Evolutionary conservation across 139 green algal genomes (phyloP).

Genomic region (Coccomyxa sp.): DNA sequence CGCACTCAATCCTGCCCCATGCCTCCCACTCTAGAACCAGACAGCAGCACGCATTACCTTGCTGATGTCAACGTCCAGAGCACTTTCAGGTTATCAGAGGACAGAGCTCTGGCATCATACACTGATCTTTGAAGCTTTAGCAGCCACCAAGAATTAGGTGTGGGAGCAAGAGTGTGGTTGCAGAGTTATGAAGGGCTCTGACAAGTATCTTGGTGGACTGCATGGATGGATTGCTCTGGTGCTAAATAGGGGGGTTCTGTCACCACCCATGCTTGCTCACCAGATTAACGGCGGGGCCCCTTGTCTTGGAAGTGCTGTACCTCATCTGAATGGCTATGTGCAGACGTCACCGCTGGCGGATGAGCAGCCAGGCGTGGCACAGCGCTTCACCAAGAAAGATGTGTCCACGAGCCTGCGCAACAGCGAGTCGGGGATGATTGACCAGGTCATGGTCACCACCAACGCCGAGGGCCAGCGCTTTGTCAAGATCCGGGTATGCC

Average conservation of each 20-base stretch:
- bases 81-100: too few species aligned
- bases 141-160: too few species aligned
- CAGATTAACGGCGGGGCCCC: too few species aligned
- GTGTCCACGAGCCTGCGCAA: constrained; percentile 56
- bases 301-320: too few species aligned
- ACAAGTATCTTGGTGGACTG: too few species aligned
- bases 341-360: constrained; percentile 72
- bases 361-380: constrained; percentile 57
- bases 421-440: constrained; percentile 72
- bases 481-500: constrained; percentile 84
- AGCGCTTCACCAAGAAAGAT: constrained; percentile 71
- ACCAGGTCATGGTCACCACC: constrained; percentile 87
- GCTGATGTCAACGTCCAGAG: background rate
- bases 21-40: background rate
- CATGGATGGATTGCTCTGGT: too few species aligned
- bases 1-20: background rate
- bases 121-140: too few species aligned
- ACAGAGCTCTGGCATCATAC: too few species aligned
- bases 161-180: too few species aligned
- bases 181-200: too few species aligned
- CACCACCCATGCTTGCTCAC: too few species aligned
- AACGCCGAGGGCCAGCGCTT: constrained; percentile 86
- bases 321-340: background rate
- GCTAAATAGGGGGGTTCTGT: too few species aligned
- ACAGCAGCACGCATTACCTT: background rate